Evolutionary conservation across 768 basidiomycete species (phyloP), one percentile per base, ranked within the genome.

Genomic region (Naganishia onofrii): DNA sequence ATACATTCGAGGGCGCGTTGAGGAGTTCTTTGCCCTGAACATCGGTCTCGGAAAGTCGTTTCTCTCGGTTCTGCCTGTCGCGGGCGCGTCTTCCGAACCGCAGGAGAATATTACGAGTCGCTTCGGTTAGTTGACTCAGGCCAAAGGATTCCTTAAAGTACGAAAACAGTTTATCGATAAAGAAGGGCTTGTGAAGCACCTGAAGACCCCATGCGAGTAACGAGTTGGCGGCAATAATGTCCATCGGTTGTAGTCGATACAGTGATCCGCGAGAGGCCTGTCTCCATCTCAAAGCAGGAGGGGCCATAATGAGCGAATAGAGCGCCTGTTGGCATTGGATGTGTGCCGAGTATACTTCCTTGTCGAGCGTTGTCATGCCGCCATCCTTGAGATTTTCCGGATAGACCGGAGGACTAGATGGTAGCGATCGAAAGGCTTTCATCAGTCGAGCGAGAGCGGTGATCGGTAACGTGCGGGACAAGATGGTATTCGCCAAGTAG

Each of bases 271-370:
- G 42, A 26, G 36, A 38, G 28, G 28, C 55, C n/a, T 51, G 48
- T 51, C 26, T 31, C 36, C 36, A 69, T 31, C 46, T 63, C 29
- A 38, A 21, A 5, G 76, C 74, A 12, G 79, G 79, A 19, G 78
- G 79, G 3, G 74, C 66, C 57, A 75, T 75, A 13, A 80, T 65
- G 46, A 81, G 73, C 2, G 78, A 80, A 34, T 74, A 72, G 13
- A 81, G 73, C 0, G 81, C 79, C 28, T 76, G 71, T 44, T 77
- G 76, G 36, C 77, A 73, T 28, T 81, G 81, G 4, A 78, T 77
- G 26, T 72, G 76, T 0, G 79, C 77, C 15, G 78, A 72, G 66
- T 78, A 81, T 12, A 78, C 77, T 72, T 75, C 76, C 52, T 38
- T 42, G 19, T 54, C 31, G 8, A 26, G 65, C 58, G 56, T 77